Conservation (phyloP, 306 rosid species). For the Castanea sativa region DNA sequence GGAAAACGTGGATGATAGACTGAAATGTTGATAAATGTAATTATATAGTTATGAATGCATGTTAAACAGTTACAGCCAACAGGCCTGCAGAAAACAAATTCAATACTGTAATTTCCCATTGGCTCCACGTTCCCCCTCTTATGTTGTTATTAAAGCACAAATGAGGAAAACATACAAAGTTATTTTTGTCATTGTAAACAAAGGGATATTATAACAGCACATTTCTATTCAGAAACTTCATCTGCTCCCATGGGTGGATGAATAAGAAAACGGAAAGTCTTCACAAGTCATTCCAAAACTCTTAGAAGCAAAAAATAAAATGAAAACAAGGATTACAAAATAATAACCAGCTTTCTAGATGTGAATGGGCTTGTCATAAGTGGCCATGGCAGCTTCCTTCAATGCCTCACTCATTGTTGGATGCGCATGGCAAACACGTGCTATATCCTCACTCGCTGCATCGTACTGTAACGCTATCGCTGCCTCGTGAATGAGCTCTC, state of each 20-base stretch:
- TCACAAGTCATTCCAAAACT: constrained; percentile 46
- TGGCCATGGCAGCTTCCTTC: constrained; percentile 99
- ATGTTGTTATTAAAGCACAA: constrained; percentile 47
- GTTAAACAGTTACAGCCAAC: not conserved
- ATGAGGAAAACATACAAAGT: constrained; percentile 29
- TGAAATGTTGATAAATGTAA: not conserved
- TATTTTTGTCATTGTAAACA: constrained; percentile 38
- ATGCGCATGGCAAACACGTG: constrained; percentile 99
- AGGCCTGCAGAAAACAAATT: not conserved
- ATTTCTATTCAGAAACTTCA: constrained; percentile 44
- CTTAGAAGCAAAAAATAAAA: constrained; percentile 29
- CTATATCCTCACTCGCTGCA: constrained; percentile 95
- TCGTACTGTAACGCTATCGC: constrained; percentile 84
- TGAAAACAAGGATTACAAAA: constrained; percentile 34
- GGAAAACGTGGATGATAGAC: not conserved
- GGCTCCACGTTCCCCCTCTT: constrained; percentile 13
- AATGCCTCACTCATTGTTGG: constrained; percentile 98
- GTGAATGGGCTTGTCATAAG: constrained; percentile 98
- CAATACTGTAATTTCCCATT: not conserved
- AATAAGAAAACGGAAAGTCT: constrained; percentile 41
- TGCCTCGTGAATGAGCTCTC: constrained; percentile 97
- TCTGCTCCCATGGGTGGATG: constrained; percentile 32
- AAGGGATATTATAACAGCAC: constrained; percentile 28
- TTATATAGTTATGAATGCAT: not conserved
- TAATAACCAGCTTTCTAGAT: constrained; percentile 43